These are phyloP conservation scores for Calonectria henricotiae DNA, from an alignment of 2,329 filamentous ascomycete genomes.

Conservation along the genomic window DNA sequence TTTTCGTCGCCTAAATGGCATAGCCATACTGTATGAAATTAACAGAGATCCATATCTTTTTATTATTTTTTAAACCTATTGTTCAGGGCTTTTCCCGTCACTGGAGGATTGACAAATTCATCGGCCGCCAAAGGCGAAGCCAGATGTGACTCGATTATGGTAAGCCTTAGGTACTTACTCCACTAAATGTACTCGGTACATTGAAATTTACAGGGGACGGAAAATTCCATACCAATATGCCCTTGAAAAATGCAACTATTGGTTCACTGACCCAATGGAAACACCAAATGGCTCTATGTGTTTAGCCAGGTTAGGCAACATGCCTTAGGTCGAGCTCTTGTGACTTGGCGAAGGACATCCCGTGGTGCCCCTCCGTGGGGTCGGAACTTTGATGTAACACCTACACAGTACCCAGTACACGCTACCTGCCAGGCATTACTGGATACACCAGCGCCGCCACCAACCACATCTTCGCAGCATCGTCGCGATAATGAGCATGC, in stretches of 20 bases:
- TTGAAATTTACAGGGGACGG: background rate
- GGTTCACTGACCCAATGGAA: background rate
- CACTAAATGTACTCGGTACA: no score
- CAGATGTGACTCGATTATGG: no score
- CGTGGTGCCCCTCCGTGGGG: conserved; percentile 24
- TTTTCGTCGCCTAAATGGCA: background rate
- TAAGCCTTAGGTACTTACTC: background rate
- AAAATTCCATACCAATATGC: background rate
- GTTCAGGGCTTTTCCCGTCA: background rate
- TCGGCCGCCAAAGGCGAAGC: no score
- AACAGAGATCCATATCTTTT: no score
- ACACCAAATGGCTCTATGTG: background rate
- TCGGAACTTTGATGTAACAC: conserved; percentile 21
- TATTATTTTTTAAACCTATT: no score
- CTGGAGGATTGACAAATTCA: no score
- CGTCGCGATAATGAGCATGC: conserved; percentile 55
- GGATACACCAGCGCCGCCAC: background rate
- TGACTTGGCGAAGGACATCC: background rate
- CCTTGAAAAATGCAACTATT: background rate
- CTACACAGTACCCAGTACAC: conserved; percentile 21
- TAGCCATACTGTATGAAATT: no score
- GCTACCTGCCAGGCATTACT: conserved; percentile 11
- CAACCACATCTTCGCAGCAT: conserved; percentile 2
- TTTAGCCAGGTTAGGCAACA: background rate
- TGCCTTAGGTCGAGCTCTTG: background rate